Evolutionary conservation across 148 eudicot species (phyloP), one percentile per base, ranked within the genome.

Genomic region (Rhododendron simsii): DNA sequence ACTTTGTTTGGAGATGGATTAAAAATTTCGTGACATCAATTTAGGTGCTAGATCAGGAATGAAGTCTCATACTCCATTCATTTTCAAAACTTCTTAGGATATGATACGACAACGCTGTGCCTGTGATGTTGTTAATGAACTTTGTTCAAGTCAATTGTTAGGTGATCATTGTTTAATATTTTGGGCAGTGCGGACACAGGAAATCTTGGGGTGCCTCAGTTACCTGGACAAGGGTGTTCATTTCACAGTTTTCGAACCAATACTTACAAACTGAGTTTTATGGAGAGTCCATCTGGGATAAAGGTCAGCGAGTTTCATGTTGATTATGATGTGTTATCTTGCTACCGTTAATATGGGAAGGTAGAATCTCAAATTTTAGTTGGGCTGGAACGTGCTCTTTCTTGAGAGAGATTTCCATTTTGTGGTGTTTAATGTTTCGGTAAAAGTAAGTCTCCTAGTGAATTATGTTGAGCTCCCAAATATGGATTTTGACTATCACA

Each of bases 221-320:
- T 97, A 86, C 98, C 99, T 21, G 99, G 99, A 44, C 95, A 97
- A 86, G 99, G 98, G 14, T 97, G 99, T 90, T 94, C 99, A 26
- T 95, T 97, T 87, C 99, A 95, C 91, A 93, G 99, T 84, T 96
- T 96, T 65, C 93, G 96, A 45, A 96, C 99, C 82, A 96, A 95
- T 89, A 95, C 99, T 0, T 96, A 92, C 90, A 96, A 96, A 88
- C 95, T 96, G 51, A 96, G 94, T 88, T 93, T 96, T 88, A 94
- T 96, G 98, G 99, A 96, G 91, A 94, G 94, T 83, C 99, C 99
- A 44, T 96, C 99, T 26, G 99, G 99, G 81, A 96, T 96, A 80
- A 96, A 96, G 99, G 99, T 96, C 75, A 26, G 91, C 80, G 28
- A 55, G 39, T 4, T 51, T 33, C 28, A 15, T 39, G 26, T 81